phyloP scores from a whole-genome alignment of 1,284 basidiomycete genomes.

The Trametes hirsuta region DNA sequence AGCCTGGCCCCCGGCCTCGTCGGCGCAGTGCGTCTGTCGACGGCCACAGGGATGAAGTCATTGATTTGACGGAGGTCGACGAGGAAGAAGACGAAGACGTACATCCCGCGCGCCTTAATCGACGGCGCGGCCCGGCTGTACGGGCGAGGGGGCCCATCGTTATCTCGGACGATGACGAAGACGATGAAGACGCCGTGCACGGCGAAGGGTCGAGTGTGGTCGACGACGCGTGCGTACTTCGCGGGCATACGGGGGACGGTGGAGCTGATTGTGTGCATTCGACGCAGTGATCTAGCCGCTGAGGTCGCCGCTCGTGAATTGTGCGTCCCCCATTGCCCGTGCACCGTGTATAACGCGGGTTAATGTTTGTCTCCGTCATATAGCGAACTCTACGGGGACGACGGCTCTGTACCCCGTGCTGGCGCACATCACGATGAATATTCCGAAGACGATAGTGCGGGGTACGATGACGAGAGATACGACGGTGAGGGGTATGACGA shows the following conservation, averaged over 20 bases:
- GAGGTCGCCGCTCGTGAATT: conserved; percentile 26
- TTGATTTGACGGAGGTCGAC: conserved; percentile 15
- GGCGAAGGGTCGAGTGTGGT: conserved; percentile 1
- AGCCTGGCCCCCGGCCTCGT: background rate
- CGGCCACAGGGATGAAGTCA: background rate
- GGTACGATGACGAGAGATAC: background rate
- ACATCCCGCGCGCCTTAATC: background rate
- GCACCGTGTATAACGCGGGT: too few species aligned
- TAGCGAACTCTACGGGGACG: conserved; percentile 30
- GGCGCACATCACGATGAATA: background rate
- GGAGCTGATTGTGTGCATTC: background rate
- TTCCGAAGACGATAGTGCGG: background rate
- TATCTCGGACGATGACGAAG: conserved; percentile 34
- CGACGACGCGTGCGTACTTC: background rate
- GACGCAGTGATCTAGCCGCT: conserved; percentile 17
- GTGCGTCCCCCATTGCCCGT: conserved; percentile 12
- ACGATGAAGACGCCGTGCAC: conserved; percentile 6
- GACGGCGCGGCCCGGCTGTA: background rate
- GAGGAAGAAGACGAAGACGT: conserved; percentile 6
- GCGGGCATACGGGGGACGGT: background rate
- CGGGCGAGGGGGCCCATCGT: conserved; percentile 4
- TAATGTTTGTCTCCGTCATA: background rate
- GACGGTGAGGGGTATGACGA: too few species aligned
- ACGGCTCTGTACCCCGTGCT: conserved; percentile 22
- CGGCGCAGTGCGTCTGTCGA: background rate